Evolutionary conservation across 768 basidiomycete genomes (phyloP).

Genomic region (Butyriboletus loyo): DNA sequence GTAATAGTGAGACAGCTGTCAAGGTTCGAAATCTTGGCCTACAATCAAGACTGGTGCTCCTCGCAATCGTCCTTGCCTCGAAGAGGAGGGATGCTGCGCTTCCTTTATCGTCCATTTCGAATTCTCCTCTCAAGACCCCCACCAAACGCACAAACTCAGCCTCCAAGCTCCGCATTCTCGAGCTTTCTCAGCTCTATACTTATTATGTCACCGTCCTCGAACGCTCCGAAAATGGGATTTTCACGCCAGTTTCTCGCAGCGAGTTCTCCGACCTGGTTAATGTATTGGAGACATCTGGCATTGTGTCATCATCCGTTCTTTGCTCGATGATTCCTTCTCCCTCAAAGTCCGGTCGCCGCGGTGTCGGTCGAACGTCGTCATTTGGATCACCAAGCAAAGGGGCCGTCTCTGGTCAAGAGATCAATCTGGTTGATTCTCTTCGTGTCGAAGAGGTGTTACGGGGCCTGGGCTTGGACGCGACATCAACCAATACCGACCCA

Average conservation of each 20-base stretch:
- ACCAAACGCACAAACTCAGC: slow-evolving; percentile 50
- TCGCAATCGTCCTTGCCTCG: slow-evolving; percentile 60
- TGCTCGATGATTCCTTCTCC: slow-evolving; percentile 34
- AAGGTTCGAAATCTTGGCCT: slow-evolving; percentile 71
- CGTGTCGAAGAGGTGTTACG: slow-evolving; percentile 68
- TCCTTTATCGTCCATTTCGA: slow-evolving; percentile 40
- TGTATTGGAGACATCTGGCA: slow-evolving; percentile 71
- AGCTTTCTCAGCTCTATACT: slow-evolving; percentile 57
- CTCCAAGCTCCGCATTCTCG: slow-evolving; percentile 42
- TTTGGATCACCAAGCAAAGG: slow-evolving; percentile 40
- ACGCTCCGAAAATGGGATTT: slow-evolving; percentile 51
- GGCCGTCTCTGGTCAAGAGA: slow-evolving; percentile 40
- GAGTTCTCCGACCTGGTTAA: slow-evolving; percentile 74
- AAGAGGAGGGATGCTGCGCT: slow-evolving; percentile 61
- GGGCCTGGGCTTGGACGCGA: slow-evolving; percentile 48
- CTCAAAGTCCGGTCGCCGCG: slow-evolving; percentile 47
- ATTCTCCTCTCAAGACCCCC: slow-evolving; percentile 38
- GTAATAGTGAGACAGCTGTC: slow-evolving; percentile 57
- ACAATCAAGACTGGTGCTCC: slow-evolving; percentile 68
- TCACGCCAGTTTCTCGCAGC: slow-evolving; percentile 66
- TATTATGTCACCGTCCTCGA: slow-evolving; percentile 62
- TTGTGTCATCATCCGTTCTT: slow-evolving; percentile 43
- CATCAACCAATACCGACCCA: slow-evolving; percentile 29
- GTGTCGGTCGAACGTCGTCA: slow-evolving; percentile 56
- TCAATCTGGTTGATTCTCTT: slow-evolving; percentile 56